These are phyloP conservation scores for Boehmeria nivea DNA, from an alignment of 306 rosid genomes.

Conservation along the genomic window DNA sequence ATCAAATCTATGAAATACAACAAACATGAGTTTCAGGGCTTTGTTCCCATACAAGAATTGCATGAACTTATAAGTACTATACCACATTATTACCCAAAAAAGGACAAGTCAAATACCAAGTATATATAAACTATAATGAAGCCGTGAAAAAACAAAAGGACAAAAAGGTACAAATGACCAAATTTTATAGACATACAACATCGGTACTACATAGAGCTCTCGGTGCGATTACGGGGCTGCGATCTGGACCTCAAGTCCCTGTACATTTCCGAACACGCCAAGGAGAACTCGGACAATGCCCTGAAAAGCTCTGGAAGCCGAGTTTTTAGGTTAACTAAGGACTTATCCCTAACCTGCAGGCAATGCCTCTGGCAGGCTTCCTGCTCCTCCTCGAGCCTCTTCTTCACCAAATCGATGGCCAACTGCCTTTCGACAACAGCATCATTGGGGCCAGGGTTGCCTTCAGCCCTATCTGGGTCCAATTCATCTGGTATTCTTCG, in stretches of 20 bases:
- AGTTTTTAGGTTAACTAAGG: constrained; percentile 52
- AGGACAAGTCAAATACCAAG: no score
- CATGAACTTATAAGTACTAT: constrained; percentile 14
- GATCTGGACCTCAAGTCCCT: constrained; percentile 38
- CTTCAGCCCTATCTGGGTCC: constrained; percentile 45
- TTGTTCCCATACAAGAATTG: constrained; percentile 23
- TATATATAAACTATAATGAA: neutral
- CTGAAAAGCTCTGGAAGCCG: constrained; percentile 82
- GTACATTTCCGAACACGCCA: constrained; percentile 62
- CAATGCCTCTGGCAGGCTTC: constrained; percentile 51
- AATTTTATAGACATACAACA: constrained; percentile 3
- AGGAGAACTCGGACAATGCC: constrained; percentile 55
- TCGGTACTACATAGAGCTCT: constrained; percentile 29
- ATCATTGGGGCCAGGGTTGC: constrained; percentile 21
- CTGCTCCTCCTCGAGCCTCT: constrained; percentile 61
- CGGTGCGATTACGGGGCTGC: constrained; percentile 32
- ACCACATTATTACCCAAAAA: neutral
- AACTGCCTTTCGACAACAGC: constrained; percentile 51
- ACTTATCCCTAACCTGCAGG: constrained; percentile 77
- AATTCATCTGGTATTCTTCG: constrained; percentile 37
- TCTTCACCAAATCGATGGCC: constrained; percentile 47
- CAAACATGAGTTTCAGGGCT: constrained; percentile 27
- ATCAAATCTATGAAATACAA: constrained; percentile 11
- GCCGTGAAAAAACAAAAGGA: neutral
- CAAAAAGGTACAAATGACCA: neutral